These are phyloP conservation scores for Scheffersomyces quercinus DNA, from an alignment of 1,139 yeast genomes.

Conservation along the genomic window DNA sequence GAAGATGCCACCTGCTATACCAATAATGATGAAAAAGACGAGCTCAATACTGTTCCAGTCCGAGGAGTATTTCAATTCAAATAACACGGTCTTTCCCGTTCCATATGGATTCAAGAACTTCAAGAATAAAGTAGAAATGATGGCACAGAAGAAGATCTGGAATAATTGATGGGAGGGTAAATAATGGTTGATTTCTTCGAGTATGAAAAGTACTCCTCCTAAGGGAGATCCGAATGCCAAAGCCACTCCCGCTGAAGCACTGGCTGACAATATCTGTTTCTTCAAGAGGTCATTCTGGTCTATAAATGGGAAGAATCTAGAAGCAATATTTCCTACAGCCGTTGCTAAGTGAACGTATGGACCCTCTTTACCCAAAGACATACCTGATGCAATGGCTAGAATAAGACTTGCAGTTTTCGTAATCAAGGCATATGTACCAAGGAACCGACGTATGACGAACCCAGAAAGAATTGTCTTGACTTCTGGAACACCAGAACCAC, in stretches of 20 bases:
- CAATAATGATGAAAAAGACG: conserved; percentile 48
- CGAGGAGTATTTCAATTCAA: conserved; percentile 54
- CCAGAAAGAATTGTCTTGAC: conserved; percentile 60
- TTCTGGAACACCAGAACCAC: conserved; percentile 69
- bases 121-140: conserved; percentile 55
- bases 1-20: conserved; percentile 58
- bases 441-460: conserved; percentile 53
- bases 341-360: conserved; percentile 74
- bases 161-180: conserved; percentile 60
- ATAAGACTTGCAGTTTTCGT: conserved; percentile 54
- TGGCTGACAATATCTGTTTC: conserved; percentile 61
- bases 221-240: conserved; percentile 71
- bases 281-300: conserved; percentile 53
- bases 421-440: conserved; percentile 56
- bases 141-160: conserved; percentile 62
- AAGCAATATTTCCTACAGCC: conserved; percentile 60
- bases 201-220: conserved; percentile 66
- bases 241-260: conserved; percentile 70
- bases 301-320: conserved; percentile 53
- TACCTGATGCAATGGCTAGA: conserved; percentile 65
- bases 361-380: conserved; percentile 70
- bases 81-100: conserved; percentile 61
- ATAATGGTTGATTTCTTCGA: conserved; percentile 65
- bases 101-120: conserved; percentile 63
- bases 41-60: conserved; percentile 59